Percentiles rank a stretch among this genome's conserved stretches.
These are phyloP conservation scores for Syncephalastrum sp. DNA, from an alignment of 371 early-diverging fungal species.

Conservation along the genomic window DNA sequence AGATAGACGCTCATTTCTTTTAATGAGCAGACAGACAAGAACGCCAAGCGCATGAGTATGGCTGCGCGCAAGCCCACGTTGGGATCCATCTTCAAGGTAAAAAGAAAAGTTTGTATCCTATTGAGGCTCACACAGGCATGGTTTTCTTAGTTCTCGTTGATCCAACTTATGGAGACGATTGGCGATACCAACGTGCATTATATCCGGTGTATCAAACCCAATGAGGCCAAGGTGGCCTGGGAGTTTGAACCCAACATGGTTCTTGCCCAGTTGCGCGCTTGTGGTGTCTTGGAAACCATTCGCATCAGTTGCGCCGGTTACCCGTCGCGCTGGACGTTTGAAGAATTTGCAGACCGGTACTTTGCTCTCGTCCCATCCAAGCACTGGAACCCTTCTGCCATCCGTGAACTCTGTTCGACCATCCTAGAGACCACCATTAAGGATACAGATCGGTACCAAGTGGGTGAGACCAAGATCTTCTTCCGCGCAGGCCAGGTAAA, in stretches of 20 bases:
- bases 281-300: conserved; percentile 99
- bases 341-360: conserved; percentile 94
- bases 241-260: conserved; percentile 92
- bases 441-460: conserved; percentile 86
- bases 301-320: conserved; percentile 99
- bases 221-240: conserved; percentile 89
- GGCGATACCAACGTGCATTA: conserved; percentile 92
- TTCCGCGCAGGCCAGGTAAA: conserved; percentile 91
- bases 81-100: conserved; percentile 79
- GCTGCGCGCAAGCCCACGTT: conserved; percentile 78
- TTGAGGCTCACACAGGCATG: not conserved
- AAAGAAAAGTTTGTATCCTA: conserved; percentile 34
- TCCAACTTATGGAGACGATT: conserved; percentile 92
- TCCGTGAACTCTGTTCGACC: conserved; percentile 47
- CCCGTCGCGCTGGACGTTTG: conserved; percentile 92
- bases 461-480: conserved; percentile 98
- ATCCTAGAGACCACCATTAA: conserved; percentile 73
- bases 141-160: conserved; percentile 62
- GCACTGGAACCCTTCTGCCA: conserved; percentile 47
- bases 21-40: conserved; percentile 31
- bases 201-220: conserved; percentile 98
- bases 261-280: conserved; percentile 94
- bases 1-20: not conserved
- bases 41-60: conserved; percentile 56
- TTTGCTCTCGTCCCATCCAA: conserved; percentile 79